Conservation (phyloP, 2,329 filamentous ascomycete species). For the Colletotrichum liaoningense region DNA sequence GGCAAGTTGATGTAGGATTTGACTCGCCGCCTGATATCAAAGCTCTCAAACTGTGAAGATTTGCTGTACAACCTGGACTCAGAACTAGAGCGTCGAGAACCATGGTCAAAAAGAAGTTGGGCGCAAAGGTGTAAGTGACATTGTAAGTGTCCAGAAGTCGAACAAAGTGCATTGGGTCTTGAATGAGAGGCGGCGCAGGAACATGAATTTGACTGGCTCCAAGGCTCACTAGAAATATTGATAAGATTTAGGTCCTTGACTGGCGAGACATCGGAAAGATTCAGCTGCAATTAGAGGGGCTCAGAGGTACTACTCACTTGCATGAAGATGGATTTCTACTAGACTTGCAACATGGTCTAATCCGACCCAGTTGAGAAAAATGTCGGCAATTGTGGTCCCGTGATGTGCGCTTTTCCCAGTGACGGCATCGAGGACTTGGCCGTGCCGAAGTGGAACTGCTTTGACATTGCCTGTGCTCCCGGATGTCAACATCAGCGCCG, state of each 20-base stretch:
- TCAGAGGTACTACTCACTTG: slow-evolving; percentile 37
- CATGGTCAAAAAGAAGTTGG: slow-evolving; percentile 49
- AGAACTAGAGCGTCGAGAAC: slow-evolving; percentile 29
- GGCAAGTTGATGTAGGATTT: slow-evolving; percentile 50
- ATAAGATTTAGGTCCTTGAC: neutral
- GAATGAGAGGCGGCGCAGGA: slow-evolving; percentile 51
- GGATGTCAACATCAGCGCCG: slow-evolving; percentile 63
- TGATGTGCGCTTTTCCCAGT: slow-evolving; percentile 49
- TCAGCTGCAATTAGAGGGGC: too few relatives aligned
- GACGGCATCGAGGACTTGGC: slow-evolving; percentile 54
- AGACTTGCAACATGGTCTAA: slow-evolving; percentile 66
- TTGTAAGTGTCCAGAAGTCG: slow-evolving; percentile 52
- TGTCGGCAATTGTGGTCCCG: slow-evolving; percentile 41
- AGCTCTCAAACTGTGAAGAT: slow-evolving; percentile 42
- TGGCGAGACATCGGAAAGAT: neutral
- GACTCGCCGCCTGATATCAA: slow-evolving; percentile 59
- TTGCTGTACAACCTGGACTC: neutral
- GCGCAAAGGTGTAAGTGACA: slow-evolving; percentile 57
- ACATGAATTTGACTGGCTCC: slow-evolving; percentile 59
- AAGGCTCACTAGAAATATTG: slow-evolving; percentile 42
- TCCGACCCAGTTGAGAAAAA: slow-evolving; percentile 61
- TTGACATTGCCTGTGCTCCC: slow-evolving; percentile 64
- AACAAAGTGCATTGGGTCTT: slow-evolving; percentile 51
- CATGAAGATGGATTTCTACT: slow-evolving; percentile 62
- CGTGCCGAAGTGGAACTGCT: slow-evolving; percentile 57